Base-by-base conservation (phyloP, 495 filamentous ascomycete genomes). In the Daldinia caldariorum region DNA sequence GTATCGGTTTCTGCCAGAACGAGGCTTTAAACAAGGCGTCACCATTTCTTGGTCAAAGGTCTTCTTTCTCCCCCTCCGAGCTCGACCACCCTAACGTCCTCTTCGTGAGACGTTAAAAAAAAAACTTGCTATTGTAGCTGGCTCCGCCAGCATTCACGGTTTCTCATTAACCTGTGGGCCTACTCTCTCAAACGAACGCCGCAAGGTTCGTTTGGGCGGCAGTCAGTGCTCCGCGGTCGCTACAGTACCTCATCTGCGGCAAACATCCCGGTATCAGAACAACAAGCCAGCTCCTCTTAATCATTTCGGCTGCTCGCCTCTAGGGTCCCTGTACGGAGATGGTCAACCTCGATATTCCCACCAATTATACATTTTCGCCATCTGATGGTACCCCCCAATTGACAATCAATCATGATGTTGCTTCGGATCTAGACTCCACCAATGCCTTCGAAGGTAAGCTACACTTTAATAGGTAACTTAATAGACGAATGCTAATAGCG, bases 341-440 rank as follows among this genome's bases (percentile, higher is more conserved):
- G 94, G 88, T 92, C 84, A 90, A 87, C 83, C 84, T 87, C 81
- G 87, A 87, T 69, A 92, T 94, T 69, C 92, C 92, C 77, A 85
- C 85, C 79, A 82, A 92, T 78, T 91, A 93, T 78, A 91, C 92
- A 66, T 84, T 88, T 69, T 94, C 92, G 77, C 91, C 92, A 74
- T 92, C 90, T 55, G 85, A 86, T 74, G 92, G 89, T 65, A 94
- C 92, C 41, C 93, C 93, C 51, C 89, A 93, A 77, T 80, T 97
- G 83, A 97, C 93, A 53, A 98, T 99, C 87, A 98, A 98, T 84
- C 92, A 93, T 83, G 93, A 95, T 81, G 91, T 94, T 66, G 92
- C 94, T 65, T 87, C 94, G 70, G 96, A 97, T 80, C 88, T 98
- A 61, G 96, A 99, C 81, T 97, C 94, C 62, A 92, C 83, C 84